A percentile compares a stretch with the other conserved stretches of the same genome.
These are phyloP conservation scores for Phialophora tarda DNA, from an alignment of 2,329 filamentous ascomycete species.

Conservation along the genomic window DNA sequence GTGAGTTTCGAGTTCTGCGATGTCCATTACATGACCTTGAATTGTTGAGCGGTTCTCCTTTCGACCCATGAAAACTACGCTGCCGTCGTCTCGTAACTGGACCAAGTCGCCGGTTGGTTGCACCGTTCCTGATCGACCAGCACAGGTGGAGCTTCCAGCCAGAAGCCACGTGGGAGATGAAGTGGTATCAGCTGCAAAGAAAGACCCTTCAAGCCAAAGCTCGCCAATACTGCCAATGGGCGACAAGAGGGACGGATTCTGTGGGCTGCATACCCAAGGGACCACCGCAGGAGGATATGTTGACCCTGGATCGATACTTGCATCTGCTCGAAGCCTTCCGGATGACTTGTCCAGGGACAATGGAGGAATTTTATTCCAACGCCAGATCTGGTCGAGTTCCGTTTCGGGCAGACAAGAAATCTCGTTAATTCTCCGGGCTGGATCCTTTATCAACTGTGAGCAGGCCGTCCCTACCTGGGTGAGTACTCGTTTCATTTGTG, in stretches of 20 bases:
- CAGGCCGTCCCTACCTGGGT: conserved; percentile 59
- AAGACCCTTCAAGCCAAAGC: conserved; percentile 49
- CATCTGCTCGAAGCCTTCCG: conserved; percentile 4
- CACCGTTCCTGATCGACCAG: conserved; percentile 44
- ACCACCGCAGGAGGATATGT: conserved; percentile 49
- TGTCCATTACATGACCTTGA: conserved; percentile 37
- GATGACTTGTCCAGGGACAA: conserved; percentile 44
- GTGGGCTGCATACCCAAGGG: conserved; percentile 51
- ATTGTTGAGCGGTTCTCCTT: conserved; percentile 42
- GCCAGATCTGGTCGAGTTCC: conserved; percentile 47
- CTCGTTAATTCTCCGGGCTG: conserved; percentile 38
- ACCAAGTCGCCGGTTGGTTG: conserved; percentile 46
- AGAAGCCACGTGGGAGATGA: conserved; percentile 45
- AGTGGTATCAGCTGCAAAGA: conserved; percentile 41
- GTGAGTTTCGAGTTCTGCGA: conserved; percentile 46
- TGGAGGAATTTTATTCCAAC: conserved; percentile 49
- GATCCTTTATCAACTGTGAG: conserved; percentile 53
- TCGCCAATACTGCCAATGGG: conserved; percentile 47
- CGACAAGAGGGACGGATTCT: conserved; percentile 46
- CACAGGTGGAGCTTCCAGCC: conserved; percentile 44
- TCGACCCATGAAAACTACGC: conserved; percentile 43
- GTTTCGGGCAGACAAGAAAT: conserved; percentile 47
- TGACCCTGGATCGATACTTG: conserved; percentile 19
- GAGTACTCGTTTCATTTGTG: conserved; percentile 61
- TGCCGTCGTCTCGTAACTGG: conserved; percentile 42